A percentile compares a stretch with the other conserved stretches of the same genome.
These are phyloP conservation scores for Trichaptum fuscoviolaceum DNA, from an alignment of 768 basidiomycete genomes.

Conservation along the genomic window DNA sequence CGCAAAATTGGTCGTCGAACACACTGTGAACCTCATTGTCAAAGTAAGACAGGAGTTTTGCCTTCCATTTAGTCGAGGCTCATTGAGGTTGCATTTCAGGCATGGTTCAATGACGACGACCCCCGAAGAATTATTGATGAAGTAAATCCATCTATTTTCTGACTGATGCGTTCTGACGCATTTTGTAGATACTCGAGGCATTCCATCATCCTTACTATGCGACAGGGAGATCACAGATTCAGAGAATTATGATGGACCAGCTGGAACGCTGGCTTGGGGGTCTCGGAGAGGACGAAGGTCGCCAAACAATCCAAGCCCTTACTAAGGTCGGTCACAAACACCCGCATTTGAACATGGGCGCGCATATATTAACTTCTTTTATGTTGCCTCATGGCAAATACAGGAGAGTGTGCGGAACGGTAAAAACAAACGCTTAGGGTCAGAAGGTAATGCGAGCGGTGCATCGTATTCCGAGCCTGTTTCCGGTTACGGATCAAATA, in stretches of 20 bases:
- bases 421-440: conserved; percentile 52
- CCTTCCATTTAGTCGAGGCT: not conserved
- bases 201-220: conserved; percentile 71
- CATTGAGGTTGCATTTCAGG: conserved; percentile 20
- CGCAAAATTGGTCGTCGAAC: conserved; percentile 59
- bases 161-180: not conserved
- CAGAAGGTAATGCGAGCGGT: conserved; percentile 28
- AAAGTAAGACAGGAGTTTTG: conserved; percentile 23
- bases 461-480: conserved; percentile 7
- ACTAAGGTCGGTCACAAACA: conserved; percentile 38
- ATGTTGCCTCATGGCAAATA: not conserved
- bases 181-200: conserved; percentile 47
- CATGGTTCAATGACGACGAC: conserved; percentile 45
- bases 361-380: too few species aligned
- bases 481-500: conserved; percentile 14
- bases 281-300: conserved; percentile 38
- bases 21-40: conserved; percentile 57
- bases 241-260: conserved; percentile 53
- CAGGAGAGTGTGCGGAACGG: conserved; percentile 51
- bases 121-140: conserved; percentile 40
- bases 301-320: conserved; percentile 41
- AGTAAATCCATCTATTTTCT: conserved; percentile 23
- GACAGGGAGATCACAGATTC: conserved; percentile 45
- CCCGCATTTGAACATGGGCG: not conserved
- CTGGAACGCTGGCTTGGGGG: conserved; percentile 50